phyloP scores from a whole-genome alignment of 306 rosid species.

The Hylodesmum podocarpum region DNA sequence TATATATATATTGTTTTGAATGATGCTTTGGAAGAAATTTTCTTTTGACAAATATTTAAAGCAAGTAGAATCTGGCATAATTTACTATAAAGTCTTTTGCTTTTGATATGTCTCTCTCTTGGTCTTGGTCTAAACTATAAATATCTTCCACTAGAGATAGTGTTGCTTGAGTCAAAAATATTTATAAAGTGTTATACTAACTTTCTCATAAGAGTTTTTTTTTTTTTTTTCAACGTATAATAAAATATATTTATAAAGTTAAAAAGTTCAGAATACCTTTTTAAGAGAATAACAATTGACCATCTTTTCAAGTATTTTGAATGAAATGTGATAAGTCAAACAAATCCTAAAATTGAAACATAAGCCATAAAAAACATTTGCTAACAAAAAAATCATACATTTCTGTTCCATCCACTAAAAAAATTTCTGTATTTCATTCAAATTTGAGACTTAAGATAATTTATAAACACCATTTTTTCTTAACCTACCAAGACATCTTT shows the following conservation, averaged over 20 bases:
- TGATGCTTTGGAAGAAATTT: conserved; percentile 5
- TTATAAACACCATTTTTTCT: too few species aligned
- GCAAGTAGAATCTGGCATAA: conserved; percentile 6
- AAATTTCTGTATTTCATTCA: too few species aligned
- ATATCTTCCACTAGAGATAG: neutral
- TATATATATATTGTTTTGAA: neutral
- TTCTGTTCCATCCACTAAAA: too few species aligned
- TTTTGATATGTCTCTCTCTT: neutral
- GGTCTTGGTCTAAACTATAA: neutral
- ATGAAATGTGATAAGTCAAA: neutral
- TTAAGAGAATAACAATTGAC: neutral
- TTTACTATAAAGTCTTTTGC: neutral
- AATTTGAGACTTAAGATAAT: too few species aligned
- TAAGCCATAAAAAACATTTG: neutral
- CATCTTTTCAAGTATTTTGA: conserved; percentile 4
- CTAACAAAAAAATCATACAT: neutral
- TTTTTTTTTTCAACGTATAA: neutral
- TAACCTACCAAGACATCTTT: too few species aligned
- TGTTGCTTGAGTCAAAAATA: neutral
- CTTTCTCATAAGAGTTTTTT: neutral
- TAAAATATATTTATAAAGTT: neutral
- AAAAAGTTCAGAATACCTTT: neutral
- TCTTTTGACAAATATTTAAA: conserved; percentile 18
- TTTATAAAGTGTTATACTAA: neutral
- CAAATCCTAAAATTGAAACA: neutral